Conservation (phyloP, 148 eudicot genomes). For the Silene latifolia region DNA sequence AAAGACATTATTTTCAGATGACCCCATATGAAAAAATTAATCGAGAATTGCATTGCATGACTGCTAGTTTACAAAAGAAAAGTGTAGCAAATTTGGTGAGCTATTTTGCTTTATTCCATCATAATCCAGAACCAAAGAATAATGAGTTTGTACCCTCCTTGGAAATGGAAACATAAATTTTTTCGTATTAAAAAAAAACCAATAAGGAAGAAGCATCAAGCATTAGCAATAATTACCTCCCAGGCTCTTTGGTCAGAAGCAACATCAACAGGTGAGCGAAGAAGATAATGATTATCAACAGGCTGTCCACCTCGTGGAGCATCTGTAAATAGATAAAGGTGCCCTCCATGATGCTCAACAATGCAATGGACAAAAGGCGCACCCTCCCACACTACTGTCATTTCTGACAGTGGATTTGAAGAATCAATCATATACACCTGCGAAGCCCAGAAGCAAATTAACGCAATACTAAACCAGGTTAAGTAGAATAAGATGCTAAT, state of each 20-base stretch:
- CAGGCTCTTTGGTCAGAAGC: conserved; percentile 53
- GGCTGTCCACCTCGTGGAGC: conserved; percentile 60
- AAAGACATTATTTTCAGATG: background rate
- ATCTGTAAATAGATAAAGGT: conserved; percentile 77
- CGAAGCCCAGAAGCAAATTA: conserved; percentile 14
- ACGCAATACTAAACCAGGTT: conserved; percentile 1
- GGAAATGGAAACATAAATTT: background rate
- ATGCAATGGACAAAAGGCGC: conserved; percentile 67
- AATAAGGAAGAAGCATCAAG: background rate
- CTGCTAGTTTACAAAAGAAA: background rate
- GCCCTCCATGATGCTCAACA: conserved; percentile 86
- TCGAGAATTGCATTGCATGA: background rate
- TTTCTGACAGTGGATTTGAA: conserved; percentile 71
- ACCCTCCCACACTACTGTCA: conserved; percentile 83
- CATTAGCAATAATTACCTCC: conserved; percentile 50
- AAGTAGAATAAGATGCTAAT: background rate
- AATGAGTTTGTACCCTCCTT: background rate
- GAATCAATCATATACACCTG: conserved; percentile 83
- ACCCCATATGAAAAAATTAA: background rate
- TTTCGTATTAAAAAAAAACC: background rate
- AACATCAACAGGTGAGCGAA: conserved; percentile 52
- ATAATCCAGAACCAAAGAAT: background rate
- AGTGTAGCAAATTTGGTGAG: background rate
- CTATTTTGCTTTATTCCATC: background rate
- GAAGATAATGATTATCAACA: conserved; percentile 73